A percentile compares a stretch with the other conserved stretches of the same genome.
Evolutionary conservation across 371 early-diverging fungal genomes (phyloP).

Genomic region (Antonospora locustae): DNA sequence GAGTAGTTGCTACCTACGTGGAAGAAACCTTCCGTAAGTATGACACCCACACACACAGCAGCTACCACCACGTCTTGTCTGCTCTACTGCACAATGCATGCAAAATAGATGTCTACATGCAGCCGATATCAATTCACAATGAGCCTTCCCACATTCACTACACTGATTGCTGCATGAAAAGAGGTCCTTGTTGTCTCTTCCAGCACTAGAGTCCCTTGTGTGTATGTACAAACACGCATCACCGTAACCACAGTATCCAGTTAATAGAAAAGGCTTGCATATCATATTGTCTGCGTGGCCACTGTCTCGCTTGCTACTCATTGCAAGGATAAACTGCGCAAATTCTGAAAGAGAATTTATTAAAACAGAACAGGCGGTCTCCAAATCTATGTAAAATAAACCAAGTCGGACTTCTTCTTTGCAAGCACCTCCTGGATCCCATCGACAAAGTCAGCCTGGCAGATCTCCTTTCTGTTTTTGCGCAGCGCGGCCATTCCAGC

Average conservation of each 20-base stretch:
- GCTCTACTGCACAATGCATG: not conserved
- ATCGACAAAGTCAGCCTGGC: constrained; percentile 97
- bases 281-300: constrained; percentile 17
- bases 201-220: constrained; percentile 8
- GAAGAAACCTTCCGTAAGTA: not conserved
- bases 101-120: not conserved
- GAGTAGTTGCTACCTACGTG: not conserved
- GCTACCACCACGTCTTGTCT: not conserved
- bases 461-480: constrained; percentile 69
- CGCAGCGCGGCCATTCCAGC: constrained; percentile 96
- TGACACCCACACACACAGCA: not conserved
- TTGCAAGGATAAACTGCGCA: no score
- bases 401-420: constrained; percentile 76
- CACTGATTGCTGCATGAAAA: not conserved
- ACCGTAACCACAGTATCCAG: constrained; percentile 44
- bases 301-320: no score
- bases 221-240: constrained; percentile 38
- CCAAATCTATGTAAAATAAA: constrained; percentile 55
- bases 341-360: no score
- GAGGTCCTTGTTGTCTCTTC: not conserved
- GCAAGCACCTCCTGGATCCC: constrained; percentile 97
- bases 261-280: constrained; percentile 37
- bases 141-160: not conserved
- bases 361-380: no score
- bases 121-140: not conserved